phyloP scores from a whole-genome alignment of 1,139 yeast genomes.

The Geotrichum armillariae region DNA sequence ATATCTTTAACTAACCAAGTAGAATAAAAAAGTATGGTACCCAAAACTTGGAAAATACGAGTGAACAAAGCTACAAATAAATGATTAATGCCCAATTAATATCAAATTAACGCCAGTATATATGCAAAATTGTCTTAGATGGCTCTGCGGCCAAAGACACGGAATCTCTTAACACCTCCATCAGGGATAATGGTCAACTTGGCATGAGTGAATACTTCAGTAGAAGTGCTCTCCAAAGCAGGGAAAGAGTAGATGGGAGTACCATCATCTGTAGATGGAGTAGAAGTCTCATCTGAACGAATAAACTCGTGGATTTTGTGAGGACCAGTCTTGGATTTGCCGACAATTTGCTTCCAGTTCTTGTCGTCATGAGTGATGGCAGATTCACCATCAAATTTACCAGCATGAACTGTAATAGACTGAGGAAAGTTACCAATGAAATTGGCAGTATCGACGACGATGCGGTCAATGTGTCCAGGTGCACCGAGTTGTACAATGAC shows the following conservation, averaged over 20 bases:
- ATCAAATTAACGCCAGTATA: no score
- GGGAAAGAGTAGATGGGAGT: slow-evolving; percentile 11
- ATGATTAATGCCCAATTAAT: no score
- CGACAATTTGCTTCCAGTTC: slow-evolving; percentile 67
- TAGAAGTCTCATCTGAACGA: slow-evolving; percentile 32
- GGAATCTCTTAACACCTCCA: slow-evolving; percentile 89
- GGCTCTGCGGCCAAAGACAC: slow-evolving; percentile 63
- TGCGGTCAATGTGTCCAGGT: slow-evolving; percentile 48
- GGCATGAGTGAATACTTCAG: slow-evolving; percentile 57
- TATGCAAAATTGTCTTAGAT: no score
- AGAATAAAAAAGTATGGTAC: no score
- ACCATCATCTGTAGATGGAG: slow-evolving; percentile 18
- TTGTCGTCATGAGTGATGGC: slow-evolving; percentile 42
- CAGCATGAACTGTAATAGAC: slow-evolving; percentile 52
- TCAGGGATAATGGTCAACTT: slow-evolving; percentile 86
- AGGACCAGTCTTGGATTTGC: slow-evolving; percentile 69
- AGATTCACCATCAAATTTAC: slow-evolving; percentile 41
- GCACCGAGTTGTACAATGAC: slow-evolving; percentile 78
- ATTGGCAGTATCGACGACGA: slow-evolving; percentile 87
- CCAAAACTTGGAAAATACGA: no score
- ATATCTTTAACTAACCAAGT: no score
- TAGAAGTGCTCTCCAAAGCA: slow-evolving; percentile 20
- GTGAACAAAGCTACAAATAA: no score
- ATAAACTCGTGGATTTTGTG: slow-evolving; percentile 69
- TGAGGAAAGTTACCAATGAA: slow-evolving; percentile 94